Conservation (phyloP, 257 asterid species). For the Dorcoceras hygrometricum region DNA sequence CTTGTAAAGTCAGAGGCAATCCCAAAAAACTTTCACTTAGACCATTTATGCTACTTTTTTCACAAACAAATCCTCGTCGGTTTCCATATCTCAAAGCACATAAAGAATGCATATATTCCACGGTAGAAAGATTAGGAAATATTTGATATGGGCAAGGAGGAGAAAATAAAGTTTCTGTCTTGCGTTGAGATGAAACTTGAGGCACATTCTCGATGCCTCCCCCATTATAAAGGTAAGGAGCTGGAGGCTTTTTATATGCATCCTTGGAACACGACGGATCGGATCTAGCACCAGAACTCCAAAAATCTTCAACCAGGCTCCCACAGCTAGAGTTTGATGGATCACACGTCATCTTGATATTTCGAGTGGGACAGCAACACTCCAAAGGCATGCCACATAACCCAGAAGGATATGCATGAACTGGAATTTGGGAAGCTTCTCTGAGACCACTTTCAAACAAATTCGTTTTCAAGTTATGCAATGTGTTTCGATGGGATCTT, state of each 20-base stretch:
- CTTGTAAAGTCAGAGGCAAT: constrained; percentile 74
- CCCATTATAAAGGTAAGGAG: constrained; percentile 21
- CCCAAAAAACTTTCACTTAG: constrained; percentile 40
- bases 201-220: constrained; percentile 22
- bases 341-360: constrained; percentile 23
- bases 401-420: constrained; percentile 28
- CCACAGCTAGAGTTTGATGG: constrained; percentile 25
- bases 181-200: constrained; percentile 27
- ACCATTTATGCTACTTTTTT: constrained; percentile 29
- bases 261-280: constrained; percentile 36
- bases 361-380: constrained; percentile 22
- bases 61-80: constrained; percentile 24
- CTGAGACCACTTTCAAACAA: constrained; percentile 23
- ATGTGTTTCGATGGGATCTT: constrained; percentile 27
- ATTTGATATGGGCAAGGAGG: constrained; percentile 35
- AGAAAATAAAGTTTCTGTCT: constrained; percentile 25
- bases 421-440: constrained; percentile 25
- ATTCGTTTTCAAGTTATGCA: constrained; percentile 21
- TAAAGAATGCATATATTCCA: constrained; percentile 35
- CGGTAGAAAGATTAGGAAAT: constrained; percentile 38
- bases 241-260: constrained; percentile 33
- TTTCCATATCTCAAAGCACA: constrained; percentile 34
- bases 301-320: constrained; percentile 30
- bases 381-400: constrained; percentile 30
- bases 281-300: constrained; percentile 29